A percentile compares a stretch with the other conserved stretches of the same genome.
Evolutionary conservation across 148 eudicot species (phyloP).

Genomic region (Simmondsia chinensis): DNA sequence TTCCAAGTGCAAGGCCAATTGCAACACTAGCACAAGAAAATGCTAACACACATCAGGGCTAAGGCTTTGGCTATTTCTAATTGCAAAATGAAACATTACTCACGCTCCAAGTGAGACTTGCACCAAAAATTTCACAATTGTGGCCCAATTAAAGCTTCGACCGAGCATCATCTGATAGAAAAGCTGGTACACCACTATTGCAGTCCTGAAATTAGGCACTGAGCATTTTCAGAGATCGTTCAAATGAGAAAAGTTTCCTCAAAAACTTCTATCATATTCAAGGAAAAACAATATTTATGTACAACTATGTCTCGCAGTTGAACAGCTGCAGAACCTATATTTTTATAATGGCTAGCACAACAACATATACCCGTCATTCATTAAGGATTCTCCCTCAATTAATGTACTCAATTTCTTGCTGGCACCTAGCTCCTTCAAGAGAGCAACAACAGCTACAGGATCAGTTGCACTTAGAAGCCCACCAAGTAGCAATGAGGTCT

Average conservation of each 20-base stretch:
- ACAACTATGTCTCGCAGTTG: no score
- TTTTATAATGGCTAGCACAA: no score
- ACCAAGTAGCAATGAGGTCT: conserved; percentile 81
- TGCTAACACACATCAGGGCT: neutral
- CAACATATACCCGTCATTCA: conserved; percentile 87
- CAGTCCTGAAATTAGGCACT: conserved; percentile 50
- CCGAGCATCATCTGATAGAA: conserved; percentile 74
- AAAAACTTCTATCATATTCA: no score
- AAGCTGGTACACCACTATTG: conserved; percentile 86
- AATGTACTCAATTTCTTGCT: conserved; percentile 93
- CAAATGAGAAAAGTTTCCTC: no score
- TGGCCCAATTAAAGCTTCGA: conserved; percentile 48
- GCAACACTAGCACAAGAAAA: conserved; percentile 57
- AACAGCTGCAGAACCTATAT: no score
- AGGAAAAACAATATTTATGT: no score
- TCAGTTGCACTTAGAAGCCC: conserved; percentile 98
- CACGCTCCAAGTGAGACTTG: conserved; percentile 95
- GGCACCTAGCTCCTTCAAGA: conserved; percentile 94
- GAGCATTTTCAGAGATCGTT: conserved; percentile 1
- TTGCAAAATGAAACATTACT: conserved; percentile 16
- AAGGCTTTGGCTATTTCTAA: neutral
- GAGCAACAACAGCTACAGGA: conserved; percentile 97
- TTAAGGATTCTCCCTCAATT: conserved; percentile 94
- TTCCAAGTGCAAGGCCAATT: conserved; percentile 83
- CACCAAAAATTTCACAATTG: conserved; percentile 49